Base-by-base conservation (phyloP, 2,329 filamentous ascomycete species). In the Camillea tinctor region DNA sequence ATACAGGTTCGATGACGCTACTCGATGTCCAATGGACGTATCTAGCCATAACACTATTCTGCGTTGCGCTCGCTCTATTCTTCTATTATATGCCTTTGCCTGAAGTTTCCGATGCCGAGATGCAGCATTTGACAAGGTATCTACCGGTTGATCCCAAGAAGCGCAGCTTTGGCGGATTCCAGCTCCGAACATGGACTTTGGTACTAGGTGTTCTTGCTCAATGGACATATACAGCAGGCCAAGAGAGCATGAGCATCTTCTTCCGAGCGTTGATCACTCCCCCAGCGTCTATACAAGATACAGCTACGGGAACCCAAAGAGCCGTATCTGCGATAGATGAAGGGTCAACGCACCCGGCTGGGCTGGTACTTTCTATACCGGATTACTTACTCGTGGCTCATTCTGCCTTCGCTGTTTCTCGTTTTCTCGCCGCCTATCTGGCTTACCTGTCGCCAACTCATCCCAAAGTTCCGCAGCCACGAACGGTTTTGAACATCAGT, bases 21-120 rank as follows among this genome's bases (percentile, higher is more conserved):
- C 83, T 90, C 63, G 87, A 89, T 62, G 89, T 94, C 1, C 92
- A 95, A 74, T 96, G 89, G 89, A 90, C 91, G 0, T 95, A 95
- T 67, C 82, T 95, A n/a, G 89, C 88, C 58, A 89, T 94, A 62
- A 91, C 90, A 0, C 79, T 89, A 22, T 88, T 93, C 58, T 91
- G 89, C 60, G 90, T 89, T 56, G 78, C 84, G 2, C 80, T 96
- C 2, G 90, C 87, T 0, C 76, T 89, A 3, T 85, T 89, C 70
- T 88, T 89, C 71, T 89, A 85, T 70, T 89, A 89, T 68, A 85
- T 88, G 79, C 86, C 86, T 0, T 75, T 89, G 2, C 86, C 86
- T 0, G 87, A 88, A 64, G 81, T 86, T 8, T 80, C 77, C 40
- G 85, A 87, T 63, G 73, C 75, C 19, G 84, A 86, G 62, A 78